Percentiles rank a stretch among this genome's conserved stretches.
Evolutionary conservation across 2,329 filamentous ascomycete species (phyloP).

Genomic region (Fonsecaea nubica): DNA sequence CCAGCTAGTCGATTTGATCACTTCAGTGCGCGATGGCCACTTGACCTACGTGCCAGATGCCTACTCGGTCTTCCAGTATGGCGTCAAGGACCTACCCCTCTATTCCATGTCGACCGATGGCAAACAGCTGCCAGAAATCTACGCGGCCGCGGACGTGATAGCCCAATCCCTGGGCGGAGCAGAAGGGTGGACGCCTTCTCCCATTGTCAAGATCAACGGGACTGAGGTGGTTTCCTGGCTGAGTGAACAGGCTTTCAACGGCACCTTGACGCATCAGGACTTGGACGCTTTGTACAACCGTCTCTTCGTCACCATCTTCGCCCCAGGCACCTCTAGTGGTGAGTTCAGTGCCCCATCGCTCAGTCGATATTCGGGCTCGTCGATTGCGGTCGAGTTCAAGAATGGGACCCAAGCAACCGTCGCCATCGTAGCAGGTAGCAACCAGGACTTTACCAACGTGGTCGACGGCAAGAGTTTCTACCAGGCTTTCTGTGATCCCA

Average conservation of each 20-base stretch:
- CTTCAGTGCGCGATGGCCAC: slow-evolving; percentile 68
- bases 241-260: slow-evolving; percentile 7
- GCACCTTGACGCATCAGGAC: slow-evolving; percentile 13
- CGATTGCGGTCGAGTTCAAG: slow-evolving; percentile 12
- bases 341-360: background rate
- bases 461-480: slow-evolving; percentile 22
- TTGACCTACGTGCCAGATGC: slow-evolving; percentile 41
- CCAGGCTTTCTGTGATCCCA: slow-evolving; percentile 26
- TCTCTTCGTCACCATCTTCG: slow-evolving; percentile 3
- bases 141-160: slow-evolving; percentile 41
- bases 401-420: slow-evolving; percentile 8
- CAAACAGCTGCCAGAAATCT: slow-evolving; percentile 63
- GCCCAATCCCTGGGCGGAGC: background rate
- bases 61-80: slow-evolving; percentile 55
- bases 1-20: slow-evolving; percentile 61
- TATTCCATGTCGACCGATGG: slow-evolving; percentile 69
- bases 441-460: background rate
- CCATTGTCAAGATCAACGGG: slow-evolving; percentile 33
- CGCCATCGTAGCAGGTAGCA: background rate
- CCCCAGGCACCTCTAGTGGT: background rate
- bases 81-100: slow-evolving; percentile 60
- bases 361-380: slow-evolving; percentile 9
- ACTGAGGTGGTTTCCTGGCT: slow-evolving; percentile 8
- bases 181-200: slow-evolving; percentile 15
- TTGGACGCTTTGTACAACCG: slow-evolving; percentile 15